A percentile compares a stretch with the other conserved stretches of the same genome.
Evolutionary conservation across 2,329 filamentous ascomycete genomes (phyloP).

Genomic region (Colletotrichum sojae): DNA sequence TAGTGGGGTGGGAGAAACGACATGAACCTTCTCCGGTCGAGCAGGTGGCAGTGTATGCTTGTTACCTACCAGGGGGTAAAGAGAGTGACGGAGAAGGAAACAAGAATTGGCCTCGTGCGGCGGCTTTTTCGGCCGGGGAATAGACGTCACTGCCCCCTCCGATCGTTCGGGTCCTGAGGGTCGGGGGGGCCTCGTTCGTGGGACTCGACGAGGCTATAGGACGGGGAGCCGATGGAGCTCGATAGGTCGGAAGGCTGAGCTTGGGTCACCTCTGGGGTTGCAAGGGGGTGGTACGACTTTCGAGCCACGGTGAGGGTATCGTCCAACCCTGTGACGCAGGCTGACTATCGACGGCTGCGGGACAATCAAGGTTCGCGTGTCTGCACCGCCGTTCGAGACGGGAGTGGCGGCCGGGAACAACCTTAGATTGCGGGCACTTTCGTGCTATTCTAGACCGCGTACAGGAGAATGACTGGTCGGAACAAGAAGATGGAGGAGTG

Average conservation of each 20-base stretch:
- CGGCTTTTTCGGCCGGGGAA: slow-evolving; percentile 1
- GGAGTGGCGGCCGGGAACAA: slow-evolving; percentile 36
- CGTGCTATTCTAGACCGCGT: slow-evolving; percentile 21
- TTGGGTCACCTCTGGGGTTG: slow-evolving; percentile 13
- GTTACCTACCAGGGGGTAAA: background rate
- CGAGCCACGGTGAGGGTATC: slow-evolving; percentile 3
- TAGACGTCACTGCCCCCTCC: slow-evolving; percentile 13
- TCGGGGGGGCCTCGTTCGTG: background rate
- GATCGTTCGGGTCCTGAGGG: background rate
- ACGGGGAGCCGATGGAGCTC: background rate
- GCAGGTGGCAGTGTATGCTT: slow-evolving; percentile 10
- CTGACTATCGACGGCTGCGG: background rate
- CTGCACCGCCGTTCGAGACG: slow-evolving; percentile 9
- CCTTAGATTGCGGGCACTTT: slow-evolving; percentile 23
- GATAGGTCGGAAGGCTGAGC: background rate
- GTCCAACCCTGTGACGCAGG: slow-evolving; percentile 18
- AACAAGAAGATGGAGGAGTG: background rate
- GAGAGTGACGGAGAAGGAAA: background rate
- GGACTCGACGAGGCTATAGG: background rate
- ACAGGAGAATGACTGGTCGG: background rate
- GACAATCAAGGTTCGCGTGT: background rate
- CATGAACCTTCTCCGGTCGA: background rate
- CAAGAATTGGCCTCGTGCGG: background rate
- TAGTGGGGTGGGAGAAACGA: background rate
- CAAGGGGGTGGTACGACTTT: background rate